Conservation (phyloP, 73 alveolate species). For the Paramecium caudatum region DNA sequence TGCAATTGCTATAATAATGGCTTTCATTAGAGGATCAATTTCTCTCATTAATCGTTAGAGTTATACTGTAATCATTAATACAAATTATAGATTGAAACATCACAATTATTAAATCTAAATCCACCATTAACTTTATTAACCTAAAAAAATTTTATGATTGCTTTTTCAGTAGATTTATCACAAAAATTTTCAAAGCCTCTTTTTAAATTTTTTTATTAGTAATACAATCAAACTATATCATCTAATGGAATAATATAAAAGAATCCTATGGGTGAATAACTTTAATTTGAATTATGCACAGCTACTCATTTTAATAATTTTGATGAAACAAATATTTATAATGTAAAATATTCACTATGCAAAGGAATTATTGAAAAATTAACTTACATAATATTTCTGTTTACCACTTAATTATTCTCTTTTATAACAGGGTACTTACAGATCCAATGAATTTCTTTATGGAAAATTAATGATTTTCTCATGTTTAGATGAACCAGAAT, state of each 20-base stretch:
- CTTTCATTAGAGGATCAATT: conserved; percentile 23
- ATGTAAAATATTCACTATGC: not conserved
- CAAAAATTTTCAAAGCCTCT: not conserved
- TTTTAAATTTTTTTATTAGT: not conserved
- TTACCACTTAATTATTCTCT: not conserved
- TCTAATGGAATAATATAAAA: not conserved
- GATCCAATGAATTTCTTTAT: not conserved
- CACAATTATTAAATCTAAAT: not conserved
- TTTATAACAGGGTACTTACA: not conserved
- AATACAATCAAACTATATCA: not conserved
- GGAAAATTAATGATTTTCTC: conserved; percentile 1
- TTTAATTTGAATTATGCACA: conserved; percentile 27
- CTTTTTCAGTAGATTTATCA: not conserved
- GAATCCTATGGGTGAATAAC: not conserved
- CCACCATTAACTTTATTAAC: not conserved
- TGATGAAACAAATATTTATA: conserved; percentile 15
- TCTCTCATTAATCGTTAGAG: not conserved
- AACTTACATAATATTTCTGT: not conserved
- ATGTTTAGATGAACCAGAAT: conserved; percentile 34
- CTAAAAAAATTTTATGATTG: conserved; percentile 37
- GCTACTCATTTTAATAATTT: not conserved
- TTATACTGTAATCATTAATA: not conserved
- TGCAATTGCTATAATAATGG: not conserved
- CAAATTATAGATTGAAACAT: not conserved
- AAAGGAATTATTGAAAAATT: not conserved